Conservation (phyloP, 2,329 filamentous ascomycete genomes). For the Scedosporium apiospermum region DNA sequence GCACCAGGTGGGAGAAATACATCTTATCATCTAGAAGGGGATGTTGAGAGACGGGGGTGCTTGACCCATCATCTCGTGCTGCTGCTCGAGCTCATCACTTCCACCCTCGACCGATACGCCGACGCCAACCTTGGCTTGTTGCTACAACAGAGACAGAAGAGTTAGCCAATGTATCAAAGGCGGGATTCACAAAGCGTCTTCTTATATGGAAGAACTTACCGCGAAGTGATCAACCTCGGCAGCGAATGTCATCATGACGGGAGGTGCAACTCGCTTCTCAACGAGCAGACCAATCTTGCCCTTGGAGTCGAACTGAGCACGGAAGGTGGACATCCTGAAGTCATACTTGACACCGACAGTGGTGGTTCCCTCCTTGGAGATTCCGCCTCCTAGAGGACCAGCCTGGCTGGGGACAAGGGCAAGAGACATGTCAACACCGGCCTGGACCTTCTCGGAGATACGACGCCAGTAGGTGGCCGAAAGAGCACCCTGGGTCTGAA, state of each 20-base stretch:
- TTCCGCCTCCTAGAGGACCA: conserved; percentile 64
- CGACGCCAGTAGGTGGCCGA: conserved; percentile 91
- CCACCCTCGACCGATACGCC: conserved; percentile 85
- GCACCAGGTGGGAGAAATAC: not conserved
- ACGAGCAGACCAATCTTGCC: conserved; percentile 88
- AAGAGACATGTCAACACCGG: conserved; percentile 88
- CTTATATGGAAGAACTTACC: conserved; percentile 46
- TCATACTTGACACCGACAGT: conserved; percentile 96
- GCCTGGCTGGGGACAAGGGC: conserved; percentile 60
- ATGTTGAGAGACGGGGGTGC: conserved; percentile 43
- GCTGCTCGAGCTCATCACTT: conserved; percentile 77
- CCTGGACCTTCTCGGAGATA: conserved; percentile 90
- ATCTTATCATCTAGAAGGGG: conserved; percentile 45
- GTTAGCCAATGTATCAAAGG: not conserved
- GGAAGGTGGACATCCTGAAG: conserved; percentile 91
- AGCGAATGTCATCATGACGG: conserved; percentile 88
- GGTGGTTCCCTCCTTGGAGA: conserved; percentile 79
- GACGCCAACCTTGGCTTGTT: conserved; percentile 89
- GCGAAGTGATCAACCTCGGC: conserved; percentile 94
- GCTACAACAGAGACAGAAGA: conserved; percentile 39
- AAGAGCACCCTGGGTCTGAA: conserved; percentile 79
- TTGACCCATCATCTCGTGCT: conserved; percentile 57
- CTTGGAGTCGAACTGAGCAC: conserved; percentile 89
- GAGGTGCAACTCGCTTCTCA: conserved; percentile 91
- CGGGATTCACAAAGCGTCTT: not conserved